These are phyloP conservation scores for Crotalaria pallida DNA, from an alignment of 306 rosid species.

Conservation along the genomic window DNA sequence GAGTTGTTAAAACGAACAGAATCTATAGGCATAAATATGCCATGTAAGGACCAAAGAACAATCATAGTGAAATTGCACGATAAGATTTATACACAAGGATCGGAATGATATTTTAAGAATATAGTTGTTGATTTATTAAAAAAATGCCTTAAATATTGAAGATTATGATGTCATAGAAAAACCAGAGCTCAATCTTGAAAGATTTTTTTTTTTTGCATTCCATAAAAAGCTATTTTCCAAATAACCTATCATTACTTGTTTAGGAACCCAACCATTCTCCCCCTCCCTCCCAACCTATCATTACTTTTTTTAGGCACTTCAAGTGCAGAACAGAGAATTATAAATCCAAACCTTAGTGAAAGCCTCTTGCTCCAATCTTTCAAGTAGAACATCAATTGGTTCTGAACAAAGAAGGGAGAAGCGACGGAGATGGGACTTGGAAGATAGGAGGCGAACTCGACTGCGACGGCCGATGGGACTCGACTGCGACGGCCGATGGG, in stretches of 20 bases:
- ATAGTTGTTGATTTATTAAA: background rate
- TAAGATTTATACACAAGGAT: background rate
- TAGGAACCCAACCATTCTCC: background rate
- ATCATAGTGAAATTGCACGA: background rate
- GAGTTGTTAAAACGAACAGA: background rate
- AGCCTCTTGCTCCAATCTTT: slow-evolving; percentile 77
- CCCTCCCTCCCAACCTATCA: background rate
- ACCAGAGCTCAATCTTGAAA: background rate
- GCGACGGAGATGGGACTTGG: too few relatives aligned
- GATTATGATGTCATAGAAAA: background rate
- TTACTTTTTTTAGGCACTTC: background rate
- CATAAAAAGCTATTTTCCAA: background rate
- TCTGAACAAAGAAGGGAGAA: slow-evolving; percentile 55
- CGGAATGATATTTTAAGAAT: background rate
- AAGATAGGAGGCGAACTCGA: too few relatives aligned
- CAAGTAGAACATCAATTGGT: slow-evolving; percentile 53
- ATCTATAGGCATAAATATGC: background rate
- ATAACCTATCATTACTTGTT: background rate
- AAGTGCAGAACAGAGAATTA: slow-evolving; percentile 12
- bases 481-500: too few relatives aligned
- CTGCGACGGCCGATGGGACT: too few relatives aligned
- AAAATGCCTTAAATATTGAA: background rate
- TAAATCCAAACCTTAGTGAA: slow-evolving; percentile 60
- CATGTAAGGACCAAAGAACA: background rate
- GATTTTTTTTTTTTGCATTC: background rate